These are phyloP conservation scores for Aureobasidium vineae DNA, from an alignment of 2,329 filamentous ascomycete genomes.

Conservation along the genomic window DNA sequence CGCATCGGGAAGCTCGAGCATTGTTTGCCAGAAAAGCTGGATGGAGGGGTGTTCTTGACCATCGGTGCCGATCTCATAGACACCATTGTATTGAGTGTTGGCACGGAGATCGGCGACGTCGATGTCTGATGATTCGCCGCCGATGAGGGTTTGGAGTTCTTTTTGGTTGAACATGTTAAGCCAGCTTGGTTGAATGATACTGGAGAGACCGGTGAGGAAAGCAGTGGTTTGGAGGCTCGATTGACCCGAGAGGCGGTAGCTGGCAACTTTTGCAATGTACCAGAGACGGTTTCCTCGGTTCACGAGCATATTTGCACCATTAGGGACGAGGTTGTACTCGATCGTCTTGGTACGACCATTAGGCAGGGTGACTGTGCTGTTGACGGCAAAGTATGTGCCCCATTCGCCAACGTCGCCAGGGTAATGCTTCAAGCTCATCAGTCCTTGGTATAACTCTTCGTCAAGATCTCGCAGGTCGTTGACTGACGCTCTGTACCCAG, in stretches of 20 bases:
- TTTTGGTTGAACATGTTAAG: slow-evolving; percentile 98
- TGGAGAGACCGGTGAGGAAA: slow-evolving; percentile 80
- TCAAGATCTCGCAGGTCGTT: slow-evolving; percentile 94
- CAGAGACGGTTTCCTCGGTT: slow-evolving; percentile 89
- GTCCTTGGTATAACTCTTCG: slow-evolving; percentile 82
- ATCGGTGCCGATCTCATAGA: slow-evolving; percentile 89
- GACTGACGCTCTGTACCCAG: slow-evolving; percentile 81
- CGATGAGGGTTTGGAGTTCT: slow-evolving; percentile 89
- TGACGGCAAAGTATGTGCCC: slow-evolving; percentile 83
- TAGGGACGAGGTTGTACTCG: slow-evolving; percentile 71
- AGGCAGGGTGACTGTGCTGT: slow-evolving; percentile 58
- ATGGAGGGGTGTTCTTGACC: slow-evolving; percentile 81
- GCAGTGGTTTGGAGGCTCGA: slow-evolving; percentile 77
- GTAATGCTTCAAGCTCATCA: slow-evolving; percentile 81
- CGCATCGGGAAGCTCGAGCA: slow-evolving; percentile 70
- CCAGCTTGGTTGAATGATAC: slow-evolving; percentile 90
- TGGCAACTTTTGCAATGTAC: slow-evolving; percentile 91
- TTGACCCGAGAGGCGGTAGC: slow-evolving; percentile 80
- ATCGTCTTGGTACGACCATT: slow-evolving; percentile 55
- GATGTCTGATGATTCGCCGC: slow-evolving; percentile 81
- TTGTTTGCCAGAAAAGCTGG: slow-evolving; percentile 85
- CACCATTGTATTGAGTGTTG: slow-evolving; percentile 83
- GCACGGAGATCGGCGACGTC: slow-evolving; percentile 80
- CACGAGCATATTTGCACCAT: slow-evolving; percentile 73
- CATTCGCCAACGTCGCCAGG: slow-evolving; percentile 76